Evolutionary conservation across 257 asterid genomes (phyloP), one percentile per base, ranked within the genome.

Genomic region (Jacaranda copaia): DNA sequence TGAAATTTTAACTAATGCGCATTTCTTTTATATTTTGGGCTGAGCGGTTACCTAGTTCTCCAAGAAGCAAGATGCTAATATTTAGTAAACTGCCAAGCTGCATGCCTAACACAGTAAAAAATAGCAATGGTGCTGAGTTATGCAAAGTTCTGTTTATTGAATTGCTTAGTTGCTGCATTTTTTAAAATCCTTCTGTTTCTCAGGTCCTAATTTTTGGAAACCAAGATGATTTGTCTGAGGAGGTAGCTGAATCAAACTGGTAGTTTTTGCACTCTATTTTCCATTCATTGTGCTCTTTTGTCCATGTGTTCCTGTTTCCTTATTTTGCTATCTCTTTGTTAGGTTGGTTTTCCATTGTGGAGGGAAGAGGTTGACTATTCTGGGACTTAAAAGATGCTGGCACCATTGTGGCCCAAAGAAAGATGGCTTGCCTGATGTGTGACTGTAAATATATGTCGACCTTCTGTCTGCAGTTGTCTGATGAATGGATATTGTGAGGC

Each of bases 161-260:
- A 53, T 52, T 48, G 51, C 38, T 64, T 69, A 15, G 40, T 74
- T 40, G 25, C 67, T 66, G 19, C 69, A 6, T 18, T 20, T 66
- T 57, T 48, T 39, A 59, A 20, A 51, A 42, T 64, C 19, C 58
- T 52, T 52, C 8, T 14, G 46, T 73, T 32, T 83, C 74, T 73
- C 93, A 89, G 97, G 93, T 72, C 87, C 91, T 46, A 89, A 83
- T 78, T 88, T 62, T 48, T 92, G 96, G 95, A 85, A 88, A 75
- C 89, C 91, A 43, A 79, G 90, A 84, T 92, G 83, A 81, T 45
- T n/a, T 14, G 8, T 48, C 65, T 18, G 42, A 43, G 14, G 66
- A 43, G 14, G 66, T 67, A 56, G 78, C 80, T 77, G 80, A 58
- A 36, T 64, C 77, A 70, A 76, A 55, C 75, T 77, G 82, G 86